Evolutionary conservation across 352 stramenopile genomes (phyloP), one percentile per base, ranked within the genome.

Genomic region (Globisporangium cystogenes): DNA sequence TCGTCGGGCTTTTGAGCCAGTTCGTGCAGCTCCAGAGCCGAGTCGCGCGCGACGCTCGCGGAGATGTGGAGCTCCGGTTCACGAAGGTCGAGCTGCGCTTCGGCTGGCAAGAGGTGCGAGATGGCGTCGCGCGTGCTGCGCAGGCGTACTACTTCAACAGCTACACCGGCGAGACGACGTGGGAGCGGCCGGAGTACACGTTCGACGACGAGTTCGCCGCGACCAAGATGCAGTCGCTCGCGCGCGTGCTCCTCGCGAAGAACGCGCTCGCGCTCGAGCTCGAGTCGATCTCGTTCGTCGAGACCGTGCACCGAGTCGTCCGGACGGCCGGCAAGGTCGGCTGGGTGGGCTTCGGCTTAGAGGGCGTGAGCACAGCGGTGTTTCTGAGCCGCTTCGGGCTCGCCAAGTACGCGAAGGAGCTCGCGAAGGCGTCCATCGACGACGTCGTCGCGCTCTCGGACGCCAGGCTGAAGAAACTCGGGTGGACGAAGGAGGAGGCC

Each of bases 291-390:
- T 81, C 72, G 16, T 70, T 90, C 43, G 74, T 82, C 20, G 53
- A 67, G 1, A 59, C 48, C 0, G 60, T 87, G 37, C 67, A 75
- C 14, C 46, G 59, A 2, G 48, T 66, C 0, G 43, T 62, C 23
- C 50, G 16, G 10, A 33, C 15, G 11, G 64, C 54, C n/a, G 23
- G 33, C 1, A 53, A 31, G 23, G 55, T 90, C 1, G 71, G 58
- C 10, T 89, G 75, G 76, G 45, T 89, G 14, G 82, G 82, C 12
- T 89, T 80, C 57, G 77, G 76, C n/a, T 56, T 90, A 20, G 82
- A 93, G 55, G 82, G 82, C 15, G 72, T 93, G 50, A 77, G 62
- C n/a, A 58, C 74, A 0, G 43, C 62, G 1, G 69, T 77, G 11
- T 82, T 80, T 41, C 66, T 91, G 26, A 69, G 54, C 52, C 77